phyloP scores from a whole-genome alignment of 2,329 filamentous ascomycete species.

The Gremmenia infestans region DNA sequence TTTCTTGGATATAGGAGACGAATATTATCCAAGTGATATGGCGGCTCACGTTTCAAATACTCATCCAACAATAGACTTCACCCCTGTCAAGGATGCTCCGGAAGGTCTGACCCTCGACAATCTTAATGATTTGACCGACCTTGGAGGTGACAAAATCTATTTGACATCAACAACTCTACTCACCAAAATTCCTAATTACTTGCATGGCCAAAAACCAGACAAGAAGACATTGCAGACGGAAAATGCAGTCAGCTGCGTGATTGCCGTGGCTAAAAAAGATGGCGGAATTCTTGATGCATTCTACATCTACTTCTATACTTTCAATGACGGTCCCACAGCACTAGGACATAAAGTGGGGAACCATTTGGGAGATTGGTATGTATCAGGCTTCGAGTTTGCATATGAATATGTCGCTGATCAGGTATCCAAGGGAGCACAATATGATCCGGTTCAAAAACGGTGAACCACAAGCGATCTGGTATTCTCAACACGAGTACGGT shows the following conservation, averaged over 20 bases:
- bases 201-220: conserved; percentile 44
- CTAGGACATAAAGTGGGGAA: conserved; percentile 19
- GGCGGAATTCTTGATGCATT: conserved; percentile 37
- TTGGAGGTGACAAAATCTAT: conserved; percentile 37
- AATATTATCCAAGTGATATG: conserved; percentile 43
- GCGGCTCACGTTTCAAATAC: conserved; percentile 39
- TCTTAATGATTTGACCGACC: conserved; percentile 39
- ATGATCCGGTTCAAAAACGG: conserved; percentile 84
- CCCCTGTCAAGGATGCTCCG: conserved; percentile 29
- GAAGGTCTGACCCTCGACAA: conserved; percentile 40
- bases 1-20: conserved; percentile 42
- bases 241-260: conserved; percentile 50
- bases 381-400: not conserved
- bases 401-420: not conserved
- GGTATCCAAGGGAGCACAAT: conserved; percentile 61
- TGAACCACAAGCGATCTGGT: conserved; percentile 74
- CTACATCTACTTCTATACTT: conserved; percentile 29
- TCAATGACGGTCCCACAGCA: conserved; percentile 22
- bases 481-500: conserved; percentile 85
- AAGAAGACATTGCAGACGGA: conserved; percentile 38
- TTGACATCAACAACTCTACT: conserved; percentile 42
- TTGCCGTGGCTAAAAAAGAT: conserved; percentile 66
- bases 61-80: conserved; percentile 38
- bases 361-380: conserved; percentile 56
- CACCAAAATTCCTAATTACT: conserved; percentile 38